These are phyloP conservation scores for Albophoma yamanashiensis DNA, from an alignment of 2,329 filamentous ascomycete genomes.

Conservation along the genomic window DNA sequence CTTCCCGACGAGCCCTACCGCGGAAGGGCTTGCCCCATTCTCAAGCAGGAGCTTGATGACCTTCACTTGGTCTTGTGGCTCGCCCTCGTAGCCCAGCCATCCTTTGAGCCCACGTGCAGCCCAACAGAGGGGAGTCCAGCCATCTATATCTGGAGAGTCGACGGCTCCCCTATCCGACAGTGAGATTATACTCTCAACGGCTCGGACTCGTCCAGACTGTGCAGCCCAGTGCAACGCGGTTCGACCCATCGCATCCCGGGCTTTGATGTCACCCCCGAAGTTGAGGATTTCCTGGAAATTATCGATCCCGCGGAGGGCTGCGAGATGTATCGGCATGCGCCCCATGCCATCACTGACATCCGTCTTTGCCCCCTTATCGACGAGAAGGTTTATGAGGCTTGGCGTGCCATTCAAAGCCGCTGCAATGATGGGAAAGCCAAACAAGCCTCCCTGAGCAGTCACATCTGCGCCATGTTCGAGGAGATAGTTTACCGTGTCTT, in stretches of 20 bases:
- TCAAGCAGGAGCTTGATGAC: neutral
- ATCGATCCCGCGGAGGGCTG: neutral
- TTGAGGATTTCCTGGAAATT: neutral
- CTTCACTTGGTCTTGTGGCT: neutral
- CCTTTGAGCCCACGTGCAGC: neutral
- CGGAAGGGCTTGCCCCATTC: neutral
- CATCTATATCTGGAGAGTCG: neutral
- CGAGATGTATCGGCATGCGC: neutral
- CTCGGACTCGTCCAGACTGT: neutral
- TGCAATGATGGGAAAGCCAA: neutral
- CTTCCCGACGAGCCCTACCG: neutral
- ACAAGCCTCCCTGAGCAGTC: neutral
- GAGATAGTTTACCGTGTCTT: neutral
- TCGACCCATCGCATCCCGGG: neutral
- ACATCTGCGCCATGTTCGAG: neutral
- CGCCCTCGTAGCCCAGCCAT: neutral
- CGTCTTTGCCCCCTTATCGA: neutral
- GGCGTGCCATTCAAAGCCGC: neutral
- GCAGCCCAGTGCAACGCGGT: neutral
- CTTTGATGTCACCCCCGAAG: neutral
- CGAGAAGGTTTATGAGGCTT: neutral
- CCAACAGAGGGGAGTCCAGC: neutral
- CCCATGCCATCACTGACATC: neutral
- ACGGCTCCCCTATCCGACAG: neutral
- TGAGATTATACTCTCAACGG: neutral